Percentiles rank a stretch among this genome's conserved stretches.
phyloP scores from a whole-genome alignment of 164 flowering plant genomes.

The Vitis riparia region DNA sequence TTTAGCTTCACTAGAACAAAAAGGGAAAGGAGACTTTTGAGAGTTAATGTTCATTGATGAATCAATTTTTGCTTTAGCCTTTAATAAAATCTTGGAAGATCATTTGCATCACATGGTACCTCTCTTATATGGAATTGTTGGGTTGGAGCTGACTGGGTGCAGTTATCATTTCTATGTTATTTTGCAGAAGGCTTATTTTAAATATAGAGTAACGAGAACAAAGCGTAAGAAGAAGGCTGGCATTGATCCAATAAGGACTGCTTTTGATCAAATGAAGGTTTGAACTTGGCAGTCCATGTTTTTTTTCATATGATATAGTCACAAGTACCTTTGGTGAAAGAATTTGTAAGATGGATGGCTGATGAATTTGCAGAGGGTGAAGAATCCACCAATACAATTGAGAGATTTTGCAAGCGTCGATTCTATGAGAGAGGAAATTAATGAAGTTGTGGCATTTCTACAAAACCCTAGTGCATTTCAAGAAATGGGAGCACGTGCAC shows the following conservation, averaged over 20 bases:
- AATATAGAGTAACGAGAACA: slow-evolving; percentile 35
- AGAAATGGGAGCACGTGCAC: slow-evolving; percentile 97
- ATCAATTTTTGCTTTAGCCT: not conserved
- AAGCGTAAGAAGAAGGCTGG: slow-evolving; percentile 60
- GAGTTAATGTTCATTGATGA: not conserved
- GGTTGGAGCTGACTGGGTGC: slow-evolving; percentile 8
- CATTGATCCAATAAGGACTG: slow-evolving; percentile 83
- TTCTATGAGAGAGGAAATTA: slow-evolving; percentile 90
- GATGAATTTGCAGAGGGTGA: slow-evolving; percentile 68
- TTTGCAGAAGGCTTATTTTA: slow-evolving; percentile 62
- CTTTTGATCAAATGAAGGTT: slow-evolving; percentile 96
- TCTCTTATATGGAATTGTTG: not conserved
- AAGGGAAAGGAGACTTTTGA: too few relatives aligned
- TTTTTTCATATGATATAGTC: slow-evolving; percentile 3
- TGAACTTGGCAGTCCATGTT: not conserved
- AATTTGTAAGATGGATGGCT: slow-evolving; percentile 10
- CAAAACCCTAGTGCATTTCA: slow-evolving; percentile 84
- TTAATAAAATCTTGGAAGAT: not conserved
- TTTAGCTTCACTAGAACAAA: too few relatives aligned
- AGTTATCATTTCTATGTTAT: slow-evolving; percentile 12
- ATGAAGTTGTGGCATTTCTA: slow-evolving; percentile 93
- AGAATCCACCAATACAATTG: slow-evolving; percentile 88
- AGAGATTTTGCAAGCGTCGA: slow-evolving; percentile 87
- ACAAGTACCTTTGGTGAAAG: not conserved
- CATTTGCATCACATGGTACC: not conserved